Evolutionary conservation across 768 basidiomycete genomes (phyloP), one percentile per base, ranked within the genome.

Genomic region (Auriculariales sp.): DNA sequence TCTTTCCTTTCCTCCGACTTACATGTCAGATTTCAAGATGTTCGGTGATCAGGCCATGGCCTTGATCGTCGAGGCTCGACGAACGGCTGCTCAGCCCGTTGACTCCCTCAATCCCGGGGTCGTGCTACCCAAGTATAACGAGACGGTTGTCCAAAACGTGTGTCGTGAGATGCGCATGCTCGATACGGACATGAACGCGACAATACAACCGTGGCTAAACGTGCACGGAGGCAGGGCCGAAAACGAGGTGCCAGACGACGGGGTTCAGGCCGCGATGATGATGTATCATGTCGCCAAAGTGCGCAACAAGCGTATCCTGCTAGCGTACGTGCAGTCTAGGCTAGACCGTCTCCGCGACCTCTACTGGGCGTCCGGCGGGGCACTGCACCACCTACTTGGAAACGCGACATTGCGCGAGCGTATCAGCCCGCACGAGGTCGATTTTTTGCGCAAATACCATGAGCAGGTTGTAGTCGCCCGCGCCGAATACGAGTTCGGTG

Each of bases 221-320:
- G 24, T 29, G 55, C 34, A 64, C 62, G 9, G 72, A 29, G 54
- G 59, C 33, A 56, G 54, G 57, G 28, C 52, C 59, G 50, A 53
- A 6, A 22, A 71, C 54, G 58, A 63, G 47, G 61, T 68, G 31
- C 67, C 78, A 46, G 73, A 77, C 17, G 76, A 63, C 25, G 62
- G 78, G 2, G 58, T 72, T 50, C 64, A 72, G 19, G 70, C 71
- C 17, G 75, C 80, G 17, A 68, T 93, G 53, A 75, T 89, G 57
- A 77, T 97, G 59, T 81, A 86, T 61, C 89, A 94, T 64, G 87
- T 93, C 6, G 80, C 88, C 31, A 83, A 94, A 57, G 71, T 81
- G 33, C 79, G 92, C 54, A 95, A 98, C 71, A 95, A 94, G 63
- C 83, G 95, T n/a, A 91, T 89, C 62, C 73, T 98, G 3, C 77